Percentiles rank a stretch among this genome's conserved stretches.
Conservation (phyloP, 371 early-diverging fungal species). For the Blyttiomyces sp. region DNA sequence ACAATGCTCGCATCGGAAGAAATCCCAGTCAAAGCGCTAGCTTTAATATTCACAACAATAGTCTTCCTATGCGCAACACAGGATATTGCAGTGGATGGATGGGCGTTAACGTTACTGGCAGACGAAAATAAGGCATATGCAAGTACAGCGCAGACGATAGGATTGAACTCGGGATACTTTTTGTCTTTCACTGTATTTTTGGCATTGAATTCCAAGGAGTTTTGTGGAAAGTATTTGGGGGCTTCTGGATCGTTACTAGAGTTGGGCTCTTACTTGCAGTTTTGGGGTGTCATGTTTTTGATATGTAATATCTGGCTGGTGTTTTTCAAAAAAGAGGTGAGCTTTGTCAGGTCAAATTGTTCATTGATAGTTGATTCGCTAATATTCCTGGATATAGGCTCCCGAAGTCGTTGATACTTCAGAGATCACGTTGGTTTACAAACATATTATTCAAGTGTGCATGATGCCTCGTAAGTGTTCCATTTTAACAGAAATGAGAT, state of each 20-base stretch:
- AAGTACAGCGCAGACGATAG: slow-evolving; percentile 94
- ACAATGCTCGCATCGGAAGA: slow-evolving; percentile 3
- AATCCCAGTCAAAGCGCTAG: slow-evolving; percentile 41
- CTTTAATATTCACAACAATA: slow-evolving; percentile 48
- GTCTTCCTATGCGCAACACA: slow-evolving; percentile 96
- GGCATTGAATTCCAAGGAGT: slow-evolving; percentile 90
- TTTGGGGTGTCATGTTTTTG: slow-evolving; percentile 88
- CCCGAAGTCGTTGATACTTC: slow-evolving; percentile 9
- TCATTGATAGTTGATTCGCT: too few species aligned
- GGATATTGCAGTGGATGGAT: slow-evolving; percentile 97
- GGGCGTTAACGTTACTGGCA: slow-evolving; percentile 90
- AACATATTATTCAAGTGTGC: slow-evolving; percentile 34
- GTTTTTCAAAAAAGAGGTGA: slow-evolving; percentile 71
- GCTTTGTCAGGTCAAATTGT: neutral
- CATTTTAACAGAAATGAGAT: neutral
- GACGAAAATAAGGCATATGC: slow-evolving; percentile 77
- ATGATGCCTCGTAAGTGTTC: slow-evolving; percentile 27
- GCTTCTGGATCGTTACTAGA: slow-evolving; percentile 62
- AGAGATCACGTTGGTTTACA: slow-evolving; percentile 32
- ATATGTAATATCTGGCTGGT: slow-evolving; percentile 79
- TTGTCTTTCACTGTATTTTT: slow-evolving; percentile 94
- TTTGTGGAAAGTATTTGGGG: slow-evolving; percentile 84
- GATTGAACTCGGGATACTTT: slow-evolving; percentile 90
- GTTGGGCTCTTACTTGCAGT: slow-evolving; percentile 82
- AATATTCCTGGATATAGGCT: too few species aligned